A percentile compares a stretch with the other conserved stretches of the same genome.
These are phyloP conservation scores for Juncus inflexus DNA, from an alignment of 176 grass and related monocot species.

Conservation along the genomic window DNA sequence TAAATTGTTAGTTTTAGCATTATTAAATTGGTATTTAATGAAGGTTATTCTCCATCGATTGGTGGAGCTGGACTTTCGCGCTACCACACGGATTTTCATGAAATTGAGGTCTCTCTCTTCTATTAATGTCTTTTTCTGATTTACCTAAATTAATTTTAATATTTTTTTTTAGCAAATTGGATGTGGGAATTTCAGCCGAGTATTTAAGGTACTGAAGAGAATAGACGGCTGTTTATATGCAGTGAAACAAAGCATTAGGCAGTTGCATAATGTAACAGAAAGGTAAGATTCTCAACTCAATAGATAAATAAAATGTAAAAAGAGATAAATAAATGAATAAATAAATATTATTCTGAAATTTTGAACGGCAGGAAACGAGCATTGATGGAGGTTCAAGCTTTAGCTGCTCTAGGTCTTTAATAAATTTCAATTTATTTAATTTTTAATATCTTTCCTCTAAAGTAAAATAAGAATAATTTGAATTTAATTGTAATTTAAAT, in stretches of 20 bases:
- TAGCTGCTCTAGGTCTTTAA: conserved; percentile 55
- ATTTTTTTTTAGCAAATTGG: conserved; percentile 82
- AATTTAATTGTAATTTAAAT: no score
- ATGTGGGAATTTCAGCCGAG: conserved; percentile 78
- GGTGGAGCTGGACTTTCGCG: conserved; percentile 77
- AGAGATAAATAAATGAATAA: no score
- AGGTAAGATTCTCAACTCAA: conserved; percentile 42
- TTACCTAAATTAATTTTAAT: conserved; percentile 17
- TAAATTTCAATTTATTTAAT: conserved; percentile 8
- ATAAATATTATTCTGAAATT: no score
- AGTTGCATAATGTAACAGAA: conserved; percentile 72
- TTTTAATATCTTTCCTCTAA: background rate
- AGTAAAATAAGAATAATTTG: background rate
- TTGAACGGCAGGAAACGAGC: conserved; percentile 64
- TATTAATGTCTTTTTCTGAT: background rate
- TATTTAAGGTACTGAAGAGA: conserved; percentile 94
- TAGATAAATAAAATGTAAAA: no score
- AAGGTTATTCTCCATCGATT: conserved; percentile 63
- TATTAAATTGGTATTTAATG: conserved; percentile 14
- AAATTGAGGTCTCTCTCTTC: conserved; percentile 56
- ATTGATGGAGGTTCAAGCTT: conserved; percentile 96
- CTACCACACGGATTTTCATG: conserved; percentile 89
- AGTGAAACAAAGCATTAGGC: conserved; percentile 77
- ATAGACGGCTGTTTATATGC: conserved; percentile 96
- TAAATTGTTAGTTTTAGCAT: background rate